Base-by-base conservation (phyloP, 2,329 filamentous ascomycete species). In the Penicillium thymicola region DNA sequence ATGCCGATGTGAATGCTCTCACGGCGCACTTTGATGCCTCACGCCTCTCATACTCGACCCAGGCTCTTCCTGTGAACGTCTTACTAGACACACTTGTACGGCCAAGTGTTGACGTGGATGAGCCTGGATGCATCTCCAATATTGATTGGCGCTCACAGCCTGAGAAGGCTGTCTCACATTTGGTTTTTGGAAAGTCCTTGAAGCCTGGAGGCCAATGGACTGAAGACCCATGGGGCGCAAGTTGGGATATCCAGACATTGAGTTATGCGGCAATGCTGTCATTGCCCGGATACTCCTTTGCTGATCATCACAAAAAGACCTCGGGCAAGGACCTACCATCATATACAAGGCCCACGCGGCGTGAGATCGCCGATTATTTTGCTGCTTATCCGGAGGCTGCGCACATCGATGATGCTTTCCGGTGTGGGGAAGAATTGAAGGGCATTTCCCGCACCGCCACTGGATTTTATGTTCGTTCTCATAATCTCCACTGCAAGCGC, bases 231-330 rank as follows among this genome's bases (percentile, higher is more conserved):
- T 74, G 78, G 14, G 74, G 75, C 27, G 78, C 80, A 4, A 83
- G 79, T 65, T 79, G 78, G 69, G 78, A 84, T 55, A 84, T 85
- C 59, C 82, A 81, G 42, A 82, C 83, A 0, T 66, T 86, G 68
- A 85, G 83, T 67, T 86, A 86, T 72, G 82, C 83, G 2, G 82
- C 84, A 56, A 82, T 85, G 78, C 74, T 86, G 7, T 85, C 82
- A 14, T 72, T 86, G 27, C 84, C 84, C 0, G 83, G 81, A 0
- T 86, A 85, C 65, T 79, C 79, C 6, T 84, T 84, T 63, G 75
- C 77, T 2, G 78, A 83, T 10, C 80, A 85, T 65, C 76, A 82
- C 59, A 72, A 71, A 28, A 72, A 66, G 48, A 69, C 61, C 3
- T 72, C 76, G 42, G 76, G 77, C 27, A 69, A 73, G 37, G 64